These are phyloP conservation scores for Nigrospora osmanthi DNA, from an alignment of 2,329 filamentous ascomycete species.

Conservation along the genomic window DNA sequence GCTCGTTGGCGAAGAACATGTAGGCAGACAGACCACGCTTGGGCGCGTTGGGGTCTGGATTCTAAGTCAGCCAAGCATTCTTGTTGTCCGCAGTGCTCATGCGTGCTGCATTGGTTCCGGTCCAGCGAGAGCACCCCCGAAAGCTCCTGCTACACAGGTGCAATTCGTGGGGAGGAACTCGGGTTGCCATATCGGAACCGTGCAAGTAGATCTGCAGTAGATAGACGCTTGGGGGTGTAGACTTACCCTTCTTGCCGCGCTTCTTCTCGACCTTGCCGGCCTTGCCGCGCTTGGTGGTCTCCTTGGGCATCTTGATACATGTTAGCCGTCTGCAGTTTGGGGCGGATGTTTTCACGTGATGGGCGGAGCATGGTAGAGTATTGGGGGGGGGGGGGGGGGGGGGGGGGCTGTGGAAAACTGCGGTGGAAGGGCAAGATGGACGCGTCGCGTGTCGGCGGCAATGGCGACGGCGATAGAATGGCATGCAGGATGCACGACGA, in stretches of 20 bases:
- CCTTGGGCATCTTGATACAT: constrained; percentile 49
- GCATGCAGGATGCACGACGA: constrained; percentile 12
- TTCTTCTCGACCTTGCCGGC: constrained; percentile 45
- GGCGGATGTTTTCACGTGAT: background rate
- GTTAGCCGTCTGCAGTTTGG: constrained; percentile 16
- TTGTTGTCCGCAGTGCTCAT: background rate
- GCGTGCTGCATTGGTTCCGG: background rate
- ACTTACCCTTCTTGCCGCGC: constrained; percentile 53
- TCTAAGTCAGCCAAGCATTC: background rate
- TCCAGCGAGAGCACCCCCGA: background rate
- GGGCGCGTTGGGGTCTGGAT: constrained; percentile 88
- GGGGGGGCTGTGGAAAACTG: constrained; percentile 4
- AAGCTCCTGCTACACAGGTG: background rate
- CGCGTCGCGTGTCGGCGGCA: background rate
- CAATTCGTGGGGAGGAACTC: no score
- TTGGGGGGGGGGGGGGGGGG: no score
- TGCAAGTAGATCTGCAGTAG: background rate
- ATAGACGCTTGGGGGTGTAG: background rate
- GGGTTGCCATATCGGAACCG: no score
- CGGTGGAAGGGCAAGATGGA: constrained; percentile 1
- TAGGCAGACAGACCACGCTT: constrained; percentile 99
- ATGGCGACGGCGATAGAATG: constrained; percentile 7
- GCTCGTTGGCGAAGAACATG: constrained; percentile 99
- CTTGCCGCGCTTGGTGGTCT: constrained; percentile 43
- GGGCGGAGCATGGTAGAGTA: background rate